Evolutionary conservation across 2,329 filamentous ascomycete genomes (phyloP), one percentile per base, ranked within the genome.

Genomic region (Fusarium duplospermum): DNA sequence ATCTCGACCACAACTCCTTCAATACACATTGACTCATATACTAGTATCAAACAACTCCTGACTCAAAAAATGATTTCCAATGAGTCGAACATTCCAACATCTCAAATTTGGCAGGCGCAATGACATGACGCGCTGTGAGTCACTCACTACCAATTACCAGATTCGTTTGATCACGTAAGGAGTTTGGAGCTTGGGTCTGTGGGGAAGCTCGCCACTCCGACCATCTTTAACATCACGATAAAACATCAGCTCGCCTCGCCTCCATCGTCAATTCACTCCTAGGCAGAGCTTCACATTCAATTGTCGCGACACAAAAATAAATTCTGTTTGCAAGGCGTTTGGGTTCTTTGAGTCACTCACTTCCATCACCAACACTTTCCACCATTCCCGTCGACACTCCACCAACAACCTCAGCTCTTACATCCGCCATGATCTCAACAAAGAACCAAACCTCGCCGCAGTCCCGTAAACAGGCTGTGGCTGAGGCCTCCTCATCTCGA

Each of bases 391-490:
- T 47, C 62, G 52, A 62, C 59, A 66, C 62, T 47, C 65, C n/a
- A 64, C 56, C 57, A 59, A 62, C 59, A 61, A 13, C 29, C 22
- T 20, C 56, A 40, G 16, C 71, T 47, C 57, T 62, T 38, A 52
- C 56, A 22, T 64, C 57, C 73, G 62, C 38, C 74, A 87, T 86
- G 85, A 84, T 85, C 50, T 80, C 84, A 59, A 80, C 84, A 56
- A 77, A 72, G 10, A 75, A 73, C 4, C 72, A 77, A 38, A 65
- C 79, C 11, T 78, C 79, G 14, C 72, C 79, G 6, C 74, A 68
- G 36, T 81, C 81, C 69, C 80, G 83, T 57, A 80, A 81, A 62
- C 88, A 90, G 77, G 87, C 87, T 20, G 86, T 88, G n/a, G 68
- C 77, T 6, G 82, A 85, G 74, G 80, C 86, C 1, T 77, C 84